Conservation (phyloP, 768 basidiomycete genomes). For the Galerina marginata region DNA sequence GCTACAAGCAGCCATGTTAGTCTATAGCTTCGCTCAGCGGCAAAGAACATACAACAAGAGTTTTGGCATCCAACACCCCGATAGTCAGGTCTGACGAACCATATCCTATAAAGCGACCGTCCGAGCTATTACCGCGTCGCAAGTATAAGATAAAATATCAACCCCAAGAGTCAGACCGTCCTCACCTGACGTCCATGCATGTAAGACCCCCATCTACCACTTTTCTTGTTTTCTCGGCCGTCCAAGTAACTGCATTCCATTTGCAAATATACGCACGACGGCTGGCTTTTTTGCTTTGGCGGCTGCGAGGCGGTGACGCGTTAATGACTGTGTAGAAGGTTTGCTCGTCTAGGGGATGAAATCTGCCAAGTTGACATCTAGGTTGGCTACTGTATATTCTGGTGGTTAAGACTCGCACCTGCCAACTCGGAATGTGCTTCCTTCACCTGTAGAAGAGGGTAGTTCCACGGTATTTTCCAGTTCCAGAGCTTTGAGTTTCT, state of each 20-base stretch:
- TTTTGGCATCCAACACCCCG: slow-evolving; percentile 81
- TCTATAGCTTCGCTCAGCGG: neutral
- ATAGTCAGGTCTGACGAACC: slow-evolving; percentile 89
- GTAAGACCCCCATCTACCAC: slow-evolving; percentile 83
- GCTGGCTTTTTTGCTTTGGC: slow-evolving; percentile 55
- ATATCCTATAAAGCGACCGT: slow-evolving; percentile 84
- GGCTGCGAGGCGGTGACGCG: slow-evolving; percentile 61
- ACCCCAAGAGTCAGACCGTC: neutral
- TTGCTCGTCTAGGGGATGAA: slow-evolving; percentile 55
- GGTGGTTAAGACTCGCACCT: slow-evolving; percentile 41
- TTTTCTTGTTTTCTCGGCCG: slow-evolving; percentile 67
- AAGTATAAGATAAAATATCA: neutral
- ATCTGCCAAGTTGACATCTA: slow-evolving; percentile 41
- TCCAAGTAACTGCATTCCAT: slow-evolving; percentile 79
- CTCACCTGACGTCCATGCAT: slow-evolving; percentile 85
- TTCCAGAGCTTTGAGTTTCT: slow-evolving; percentile 36
- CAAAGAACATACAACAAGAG: slow-evolving; percentile 64
- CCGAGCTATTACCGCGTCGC: slow-evolving; percentile 51
- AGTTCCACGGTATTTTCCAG: slow-evolving; percentile 58
- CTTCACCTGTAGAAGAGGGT: slow-evolving; percentile 54
- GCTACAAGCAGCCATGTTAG: slow-evolving; percentile 50
- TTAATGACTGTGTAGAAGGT: slow-evolving; percentile 78
- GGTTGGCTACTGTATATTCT: neutral
- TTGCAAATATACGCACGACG: slow-evolving; percentile 69
- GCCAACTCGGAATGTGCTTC: slow-evolving; percentile 68